Evolutionary conservation across 1,284 basidiomycete species (phyloP), one percentile per base, ranked within the genome.

Genomic region (Athelia psychrophila): DNA sequence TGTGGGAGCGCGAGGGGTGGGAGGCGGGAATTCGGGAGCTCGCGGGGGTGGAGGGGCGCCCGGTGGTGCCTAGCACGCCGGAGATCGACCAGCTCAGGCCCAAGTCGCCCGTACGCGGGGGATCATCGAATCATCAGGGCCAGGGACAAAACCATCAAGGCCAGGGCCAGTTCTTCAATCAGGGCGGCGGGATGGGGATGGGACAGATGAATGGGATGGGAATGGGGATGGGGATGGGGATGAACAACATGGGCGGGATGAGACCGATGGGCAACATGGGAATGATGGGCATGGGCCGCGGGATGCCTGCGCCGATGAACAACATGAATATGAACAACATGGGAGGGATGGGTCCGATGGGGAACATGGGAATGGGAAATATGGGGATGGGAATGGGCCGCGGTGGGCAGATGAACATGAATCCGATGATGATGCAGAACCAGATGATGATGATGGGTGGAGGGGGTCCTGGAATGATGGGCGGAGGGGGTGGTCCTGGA

Each of bases 31-130:
- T 83, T 54, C 81, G 74, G 58, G 76, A 78, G 47, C 67, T 86
- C 13, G 71, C 78, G 2, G 69, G 71, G 48, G 38, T n/a, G 6
- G n/a, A n/a, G 38, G n/a, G n/a, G 16, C 16, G 38, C n/a, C 16
- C 16, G 22, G 81, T 91, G 50, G 86, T 91, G 16, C 83, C 90
- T 0, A 83, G 79, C 68, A 84, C 83, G 1, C 68, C 81, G 69
- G 91, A 96, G 62, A 93, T 97, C 60, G 93, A 97, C 55, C 76
- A 79, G 0, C 74, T 97, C 13, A 79, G 94, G 12, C 94, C 93
- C 0, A 96, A 96, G 66, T 95, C 92, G 1, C 94, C 93, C 8
- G 70, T 80, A 0, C 73, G 82, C 24, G 67, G 69, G 9, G 75
- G 74, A 1, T 56, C 63, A 22, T 53, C 44, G 16, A 63, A 61